Evolutionary conservation across 768 basidiomycete species (phyloP), one percentile per base, ranked within the genome.

Genomic region (Piloderma croceum): DNA sequence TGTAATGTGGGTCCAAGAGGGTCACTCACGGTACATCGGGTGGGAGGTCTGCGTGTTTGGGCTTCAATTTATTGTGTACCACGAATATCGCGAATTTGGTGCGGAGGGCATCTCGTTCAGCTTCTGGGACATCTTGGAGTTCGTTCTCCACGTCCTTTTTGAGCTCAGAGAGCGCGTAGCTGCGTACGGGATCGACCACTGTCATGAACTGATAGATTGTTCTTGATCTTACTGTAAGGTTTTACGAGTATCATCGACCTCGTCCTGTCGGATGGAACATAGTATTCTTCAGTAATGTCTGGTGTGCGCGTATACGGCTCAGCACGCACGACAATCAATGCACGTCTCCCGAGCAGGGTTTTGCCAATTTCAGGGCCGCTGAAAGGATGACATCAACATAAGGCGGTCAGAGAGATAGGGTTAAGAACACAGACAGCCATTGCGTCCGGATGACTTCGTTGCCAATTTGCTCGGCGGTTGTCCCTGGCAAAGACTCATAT

Each of bases 61-160:
- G 68, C 65, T 97, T 97, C 45, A 80, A 69, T 68, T 97, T 98
- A 70, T 92, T 90, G 64, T 92, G 88, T 19, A 93, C 89, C 34
- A 98, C 94, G 55, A 98, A 99, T 48, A 97, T 70, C 2, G 78
- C 93, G 45, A 99, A 90, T 58, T 85, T 70, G 20, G 94, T 92
- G 44, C 76, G 74, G 15, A 81, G 64, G 1, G 74, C 74, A n/a
- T 83, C 77, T 37, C 83, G 81, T 49, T 92, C 81, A 13, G 74
- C 61, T 59, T 88, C 85, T 4, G 86, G 81, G 42, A 79, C 72
- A 9, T 60, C 58, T 21, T 76, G 62, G 11, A 88, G 63, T 49
- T 85, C 86, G 33, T 60, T 59, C 51, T 88, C 86, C 37, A 96
- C 85, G 56, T 99, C 96, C 60, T 83, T 86, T 57, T 82, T 73